Evolutionary conservation across 148 eudicot genomes (phyloP).

Genomic region (Nyssa sinensis): DNA sequence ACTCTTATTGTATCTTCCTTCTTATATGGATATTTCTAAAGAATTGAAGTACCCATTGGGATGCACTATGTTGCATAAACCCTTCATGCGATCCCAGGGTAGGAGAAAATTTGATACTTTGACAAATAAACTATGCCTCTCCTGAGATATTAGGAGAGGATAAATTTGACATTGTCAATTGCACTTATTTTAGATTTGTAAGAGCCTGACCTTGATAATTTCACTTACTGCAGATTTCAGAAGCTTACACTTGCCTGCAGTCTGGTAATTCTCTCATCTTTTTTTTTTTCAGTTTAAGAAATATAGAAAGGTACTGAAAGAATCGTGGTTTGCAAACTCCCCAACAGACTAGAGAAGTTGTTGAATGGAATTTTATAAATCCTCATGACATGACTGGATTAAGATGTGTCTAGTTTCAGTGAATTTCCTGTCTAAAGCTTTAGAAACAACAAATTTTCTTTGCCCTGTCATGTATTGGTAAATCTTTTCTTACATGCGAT

Average conservation of each 20-base stretch:
- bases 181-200: too few species aligned
- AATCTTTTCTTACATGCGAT: too few species aligned
- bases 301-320: not conserved
- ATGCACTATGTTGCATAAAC: constrained; percentile 2
- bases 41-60: not conserved
- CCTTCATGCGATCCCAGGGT: not conserved
- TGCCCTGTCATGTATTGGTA: too few species aligned
- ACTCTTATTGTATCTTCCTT: not conserved
- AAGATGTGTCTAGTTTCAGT: too few species aligned
- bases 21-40: not conserved
- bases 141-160: not conserved
- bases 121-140: not conserved
- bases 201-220: constrained; percentile 1
- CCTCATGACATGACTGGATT: not conserved
- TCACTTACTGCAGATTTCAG: constrained; percentile 58
- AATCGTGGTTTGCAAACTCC: constrained; percentile 12
- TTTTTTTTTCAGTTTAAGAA: too few species aligned
- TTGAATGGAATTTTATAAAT: not conserved
- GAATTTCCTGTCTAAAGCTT: too few species aligned
- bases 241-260: constrained; percentile 64
- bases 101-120: not conserved
- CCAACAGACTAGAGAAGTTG: not conserved
- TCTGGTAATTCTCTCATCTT: constrained; percentile 36
- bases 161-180: not conserved
- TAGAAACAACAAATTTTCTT: too few species aligned